These are phyloP conservation scores for Phallus indusiatus DNA, from an alignment of 768 basidiomycete genomes.

Conservation along the genomic window DNA sequence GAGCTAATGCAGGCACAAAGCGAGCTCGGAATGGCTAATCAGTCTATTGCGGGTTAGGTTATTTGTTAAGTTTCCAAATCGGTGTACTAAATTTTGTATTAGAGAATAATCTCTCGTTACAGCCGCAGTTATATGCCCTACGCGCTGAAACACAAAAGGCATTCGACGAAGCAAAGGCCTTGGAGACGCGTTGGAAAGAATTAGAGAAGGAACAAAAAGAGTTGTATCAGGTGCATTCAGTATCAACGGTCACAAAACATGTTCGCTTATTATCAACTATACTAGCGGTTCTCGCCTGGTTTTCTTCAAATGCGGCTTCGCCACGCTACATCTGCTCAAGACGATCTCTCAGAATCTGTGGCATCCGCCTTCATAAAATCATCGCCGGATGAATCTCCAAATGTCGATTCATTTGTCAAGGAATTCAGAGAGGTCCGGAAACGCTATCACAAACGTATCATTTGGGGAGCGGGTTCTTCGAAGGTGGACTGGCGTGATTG, in stretches of 20 bases:
- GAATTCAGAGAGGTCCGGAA: slow-evolving; percentile 84
- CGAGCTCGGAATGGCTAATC: slow-evolving; percentile 75
- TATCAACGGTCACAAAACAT: slow-evolving; percentile 4
- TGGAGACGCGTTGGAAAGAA: slow-evolving; percentile 80
- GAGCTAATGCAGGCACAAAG: slow-evolving; percentile 66
- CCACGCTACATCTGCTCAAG: slow-evolving; percentile 84
- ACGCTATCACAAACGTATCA: slow-evolving; percentile 85
- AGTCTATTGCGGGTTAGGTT: slow-evolving; percentile 72
- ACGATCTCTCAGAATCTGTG: slow-evolving; percentile 78
- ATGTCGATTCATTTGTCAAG: slow-evolving; percentile 79
- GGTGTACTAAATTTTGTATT: slow-evolving; percentile 2
- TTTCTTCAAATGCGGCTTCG: slow-evolving; percentile 82
- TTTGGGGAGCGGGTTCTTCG: slow-evolving; percentile 77
- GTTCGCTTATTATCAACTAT: slow-evolving; percentile 3
- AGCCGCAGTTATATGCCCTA: slow-evolving; percentile 66
- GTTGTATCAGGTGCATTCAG: slow-evolving; percentile 63
- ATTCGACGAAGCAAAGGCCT: slow-evolving; percentile 75
- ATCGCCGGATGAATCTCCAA: slow-evolving; percentile 33
- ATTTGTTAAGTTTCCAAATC: not conserved
- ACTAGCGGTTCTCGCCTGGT: slow-evolving; percentile 72
- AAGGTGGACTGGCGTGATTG: slow-evolving; percentile 77
- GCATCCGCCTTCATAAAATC: slow-evolving; percentile 77
- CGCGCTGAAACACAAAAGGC: slow-evolving; percentile 77
- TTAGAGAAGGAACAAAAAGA: slow-evolving; percentile 83
- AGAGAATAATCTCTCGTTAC: slow-evolving; percentile 72